Percentiles rank a stretch among this genome's conserved stretches.
Conservation (phyloP, 1,139 yeast genomes). For the Candida sp. region DNA sequence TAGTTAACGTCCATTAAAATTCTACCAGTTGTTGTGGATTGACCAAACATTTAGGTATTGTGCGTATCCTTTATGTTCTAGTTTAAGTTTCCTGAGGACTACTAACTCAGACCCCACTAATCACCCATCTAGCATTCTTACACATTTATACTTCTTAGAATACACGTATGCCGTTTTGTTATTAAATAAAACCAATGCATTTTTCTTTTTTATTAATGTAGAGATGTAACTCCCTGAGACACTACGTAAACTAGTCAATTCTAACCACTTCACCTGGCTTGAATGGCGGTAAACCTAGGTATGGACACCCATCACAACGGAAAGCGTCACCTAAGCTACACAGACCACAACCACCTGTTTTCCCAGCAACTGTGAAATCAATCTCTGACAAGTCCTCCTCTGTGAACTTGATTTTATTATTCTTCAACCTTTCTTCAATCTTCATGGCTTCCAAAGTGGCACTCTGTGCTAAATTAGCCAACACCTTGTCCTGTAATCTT, state of each 20-base stretch:
- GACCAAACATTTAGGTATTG: too few species aligned
- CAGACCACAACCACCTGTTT: slow-evolving; percentile 95
- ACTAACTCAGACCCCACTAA: too few species aligned
- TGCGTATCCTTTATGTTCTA: too few species aligned
- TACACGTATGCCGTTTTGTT: too few species aligned
- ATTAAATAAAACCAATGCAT: too few species aligned
- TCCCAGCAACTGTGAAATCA: slow-evolving; percentile 95
- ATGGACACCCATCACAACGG: slow-evolving; percentile 98
- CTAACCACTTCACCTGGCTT: slow-evolving; percentile 85
- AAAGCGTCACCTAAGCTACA: slow-evolving; percentile 98
- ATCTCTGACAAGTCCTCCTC: slow-evolving; percentile 80
- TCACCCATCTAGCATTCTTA: too few species aligned
- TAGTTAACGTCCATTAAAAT: too few species aligned
- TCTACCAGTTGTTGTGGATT: too few species aligned
- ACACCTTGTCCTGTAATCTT: slow-evolving; percentile 45
- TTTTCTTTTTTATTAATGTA: too few species aligned
- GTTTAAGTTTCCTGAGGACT: too few species aligned
- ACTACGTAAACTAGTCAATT: not conserved
- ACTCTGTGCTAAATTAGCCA: slow-evolving; percentile 53
- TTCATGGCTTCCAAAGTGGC: slow-evolving; percentile 58
- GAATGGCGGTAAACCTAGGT: slow-evolving; percentile 95
- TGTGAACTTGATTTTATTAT: slow-evolving; percentile 54
- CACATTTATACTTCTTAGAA: too few species aligned
- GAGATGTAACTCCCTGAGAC: too few species aligned
- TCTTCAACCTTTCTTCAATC: slow-evolving; percentile 53